These are phyloP conservation scores for Lactifluus echinatus DNA, from an alignment of 768 basidiomycete species.

Conservation along the genomic window DNA sequence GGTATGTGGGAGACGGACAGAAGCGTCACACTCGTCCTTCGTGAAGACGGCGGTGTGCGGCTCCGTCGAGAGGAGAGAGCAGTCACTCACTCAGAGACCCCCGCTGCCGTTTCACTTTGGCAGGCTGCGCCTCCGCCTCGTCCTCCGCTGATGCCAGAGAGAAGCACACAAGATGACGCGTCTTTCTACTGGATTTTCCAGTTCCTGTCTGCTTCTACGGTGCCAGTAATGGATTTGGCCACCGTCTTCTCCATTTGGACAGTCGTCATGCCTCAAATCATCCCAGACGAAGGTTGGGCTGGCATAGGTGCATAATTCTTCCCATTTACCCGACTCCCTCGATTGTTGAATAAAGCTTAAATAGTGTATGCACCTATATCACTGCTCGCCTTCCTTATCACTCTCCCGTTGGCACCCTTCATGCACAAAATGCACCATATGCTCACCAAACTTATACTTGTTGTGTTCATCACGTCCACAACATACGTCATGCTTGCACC, in stretches of 20 bases:
- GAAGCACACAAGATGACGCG: constrained; percentile 21
- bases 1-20: too few species aligned
- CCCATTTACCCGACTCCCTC: background rate
- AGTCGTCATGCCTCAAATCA: constrained; percentile 44
- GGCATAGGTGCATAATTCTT: constrained; percentile 35
- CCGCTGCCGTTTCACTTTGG: constrained; percentile 15
- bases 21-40: too few species aligned
- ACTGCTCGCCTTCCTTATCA: constrained; percentile 39
- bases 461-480: constrained; percentile 34
- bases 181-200: constrained; percentile 53
- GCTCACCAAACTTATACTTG: constrained; percentile 31
- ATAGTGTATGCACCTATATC: constrained; percentile 45
- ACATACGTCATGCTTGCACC: constrained; percentile 39
- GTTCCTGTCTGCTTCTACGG: constrained; percentile 43
- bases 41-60: too few species aligned
- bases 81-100: constrained; percentile 11
- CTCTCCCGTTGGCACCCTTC: constrained; percentile 60
- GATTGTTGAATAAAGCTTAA: background rate
- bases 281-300: constrained; percentile 53
- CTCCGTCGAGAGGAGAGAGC: constrained; percentile 16
- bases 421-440: constrained; percentile 40
- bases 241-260: constrained; percentile 34
- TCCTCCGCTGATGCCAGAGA: too few species aligned
- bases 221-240: constrained; percentile 46
- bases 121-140: background rate